Evolutionary conservation across 805 yeast genomes (phyloP), one percentile per base, ranked within the genome.

Genomic region (Myxozyma udenii): DNA sequence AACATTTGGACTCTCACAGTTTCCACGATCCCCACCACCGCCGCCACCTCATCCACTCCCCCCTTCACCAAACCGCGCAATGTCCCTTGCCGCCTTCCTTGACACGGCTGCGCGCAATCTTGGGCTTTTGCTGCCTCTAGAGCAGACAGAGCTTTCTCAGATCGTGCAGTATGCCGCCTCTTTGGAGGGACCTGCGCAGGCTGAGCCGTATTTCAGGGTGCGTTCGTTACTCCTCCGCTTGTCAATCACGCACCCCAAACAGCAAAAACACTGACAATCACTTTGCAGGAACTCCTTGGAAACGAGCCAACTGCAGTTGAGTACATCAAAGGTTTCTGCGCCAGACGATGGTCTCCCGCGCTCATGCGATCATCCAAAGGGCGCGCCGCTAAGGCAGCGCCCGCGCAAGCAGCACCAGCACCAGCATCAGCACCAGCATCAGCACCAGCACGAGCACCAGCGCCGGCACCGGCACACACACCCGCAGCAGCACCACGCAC

Each of bases 131-230:
- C 61, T 83, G 16, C 87, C 87, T 0, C 65, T 83, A 37, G 88
- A 83, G 55, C 70, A 72, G 14, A 84, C 79, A 6, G 71, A 84
- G 0, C 67, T 81, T 28, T 60, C 62, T 11, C 83, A 81, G 60
- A 74, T 82, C 71, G 71, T 83, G 4, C 77, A 75, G 11, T 79
- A 81, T 60, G 78, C 82, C 0, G 62, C 75, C 11, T 64, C 72
- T 7, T 66, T 81, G 21, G 72, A 73, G 5, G 64, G 77, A 0
- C 76, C 79, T 46, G 72, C 73, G 3, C 79, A 73, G 12, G 74
- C 80, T 6, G 71, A 74, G 19, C 71, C 68, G 22, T 83, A 84
- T 64, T 78, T 83, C 61, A 63, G 33, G 46, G 62, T 56, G 24
- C 35, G 7, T 19, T 16, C 16, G 3, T 23, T 9, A 7, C 28